A percentile compares a stretch with the other conserved stretches of the same genome.
Evolutionary conservation across 495 filamentous ascomycete genomes (phyloP).

Genomic region (Xylaria telfairii): DNA sequence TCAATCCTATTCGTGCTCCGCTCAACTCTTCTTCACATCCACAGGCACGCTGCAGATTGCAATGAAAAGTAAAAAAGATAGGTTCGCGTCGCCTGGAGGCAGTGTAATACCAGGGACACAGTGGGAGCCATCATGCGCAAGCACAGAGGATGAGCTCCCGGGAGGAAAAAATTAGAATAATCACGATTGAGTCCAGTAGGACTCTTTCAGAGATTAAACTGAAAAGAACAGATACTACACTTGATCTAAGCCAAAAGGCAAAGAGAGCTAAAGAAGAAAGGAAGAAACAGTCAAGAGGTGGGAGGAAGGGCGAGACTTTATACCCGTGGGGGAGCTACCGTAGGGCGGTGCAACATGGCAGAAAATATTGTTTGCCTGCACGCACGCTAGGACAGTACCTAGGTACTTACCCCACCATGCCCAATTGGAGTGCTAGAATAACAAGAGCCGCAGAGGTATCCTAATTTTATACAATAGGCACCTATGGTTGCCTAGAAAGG

Average conservation of each 20-base stretch:
- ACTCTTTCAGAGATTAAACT: constrained; percentile 83
- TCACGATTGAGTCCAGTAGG: constrained; percentile 76
- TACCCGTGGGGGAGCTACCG: background rate
- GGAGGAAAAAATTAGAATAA: constrained; percentile 81
- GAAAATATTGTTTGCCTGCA: background rate
- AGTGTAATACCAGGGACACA: constrained; percentile 92
- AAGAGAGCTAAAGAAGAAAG: constrained; percentile 56
- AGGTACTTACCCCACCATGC: background rate
- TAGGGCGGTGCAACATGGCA: constrained; percentile 22
- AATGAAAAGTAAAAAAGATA: constrained; percentile 59
- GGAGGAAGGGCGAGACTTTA: constrained; percentile 22
- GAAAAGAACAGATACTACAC: constrained; percentile 99
- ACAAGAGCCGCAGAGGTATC: background rate
- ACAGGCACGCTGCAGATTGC: constrained; percentile 58
- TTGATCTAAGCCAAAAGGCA: constrained; percentile 93
- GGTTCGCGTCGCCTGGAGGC: constrained; percentile 81
- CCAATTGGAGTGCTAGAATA: background rate
- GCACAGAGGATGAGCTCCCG: constrained; percentile 71
- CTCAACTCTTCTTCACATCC: constrained; percentile 69
- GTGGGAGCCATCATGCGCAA: constrained; percentile 77
- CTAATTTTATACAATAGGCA: background rate
- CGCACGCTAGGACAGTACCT: background rate
- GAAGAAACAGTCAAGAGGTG: constrained; percentile 30
- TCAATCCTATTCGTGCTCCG: too few species aligned
- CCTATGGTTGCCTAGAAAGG: too few species aligned